A percentile compares a stretch with the other conserved stretches of the same genome.
Conservation (phyloP, 2,329 filamentous ascomycete species). For the Colletotrichum gigasporum region DNA sequence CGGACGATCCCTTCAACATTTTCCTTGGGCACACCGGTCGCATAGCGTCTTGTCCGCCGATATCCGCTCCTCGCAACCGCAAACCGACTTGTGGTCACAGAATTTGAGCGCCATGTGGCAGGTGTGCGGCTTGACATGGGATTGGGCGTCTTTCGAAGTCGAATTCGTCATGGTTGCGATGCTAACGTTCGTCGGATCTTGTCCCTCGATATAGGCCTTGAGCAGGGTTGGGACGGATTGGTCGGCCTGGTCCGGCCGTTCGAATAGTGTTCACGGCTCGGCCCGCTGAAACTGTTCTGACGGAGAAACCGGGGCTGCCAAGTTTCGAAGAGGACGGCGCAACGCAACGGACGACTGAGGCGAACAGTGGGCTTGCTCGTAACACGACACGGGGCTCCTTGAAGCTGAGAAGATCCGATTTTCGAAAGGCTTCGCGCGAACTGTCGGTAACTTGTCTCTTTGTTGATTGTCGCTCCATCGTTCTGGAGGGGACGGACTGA, state of each 20-base stretch:
- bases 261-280: slow-evolving; percentile 29
- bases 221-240: not conserved
- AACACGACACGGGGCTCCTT: slow-evolving; percentile 3
- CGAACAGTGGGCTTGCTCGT: not conserved
- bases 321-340: slow-evolving; percentile 11
- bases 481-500: slow-evolving; percentile 20
- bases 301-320: slow-evolving; percentile 28
- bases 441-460: slow-evolving; percentile 12
- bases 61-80: slow-evolving; percentile 31
- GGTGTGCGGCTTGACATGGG: slow-evolving; percentile 6
- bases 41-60: slow-evolving; percentile 33
- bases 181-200: slow-evolving; percentile 12
- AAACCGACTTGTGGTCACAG: slow-evolving; percentile 33
- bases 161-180: slow-evolving; percentile 10
- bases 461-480: slow-evolving; percentile 22
- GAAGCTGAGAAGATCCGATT: slow-evolving; percentile 7
- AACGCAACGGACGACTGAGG: not conserved
- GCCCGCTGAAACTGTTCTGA: slow-evolving; percentile 25
- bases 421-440: not conserved
- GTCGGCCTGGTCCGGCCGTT: slow-evolving; percentile 6
- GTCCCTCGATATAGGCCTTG: not conserved
- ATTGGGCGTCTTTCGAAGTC: not conserved
- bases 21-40: slow-evolving; percentile 25
- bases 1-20: slow-evolving; percentile 3
- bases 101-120: slow-evolving; percentile 33